Base-by-base conservation (phyloP, 768 basidiomycete species). In the Boletus edulis region DNA sequence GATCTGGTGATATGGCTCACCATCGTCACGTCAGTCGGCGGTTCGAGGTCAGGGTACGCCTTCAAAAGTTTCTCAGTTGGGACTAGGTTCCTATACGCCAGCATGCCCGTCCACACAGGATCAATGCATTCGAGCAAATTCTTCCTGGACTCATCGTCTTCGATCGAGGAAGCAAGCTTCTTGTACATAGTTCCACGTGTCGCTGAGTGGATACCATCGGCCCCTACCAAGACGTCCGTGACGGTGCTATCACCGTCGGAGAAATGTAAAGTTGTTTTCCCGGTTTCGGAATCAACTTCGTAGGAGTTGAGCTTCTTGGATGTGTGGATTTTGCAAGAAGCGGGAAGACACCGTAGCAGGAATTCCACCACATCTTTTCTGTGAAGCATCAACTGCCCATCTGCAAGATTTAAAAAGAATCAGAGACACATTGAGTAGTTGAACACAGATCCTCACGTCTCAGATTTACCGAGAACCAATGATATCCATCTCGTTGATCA, bases 161-260 rank as follows among this genome's bases (percentile, higher is more conserved):
- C 13, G 5, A 32, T 15, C 14, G 38, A 41, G 10, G 58, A 56
- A 29, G 59, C 65, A 5, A 66, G 47, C 1, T 47, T 46, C 40
- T 54, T 35, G 32, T 69, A 65, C 61, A 75, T 65, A 15, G 56
- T 59, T 29, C 42, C 59, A 32, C 74, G 67, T 9, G 67, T 64
- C 22, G 61, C 64, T 1, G 78, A 79, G 20, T 65, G 73, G 52
- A 79, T 66, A 2, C 78, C 79, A 54, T 80, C 79, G 5, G 74
- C 68, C 2, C 75, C 78, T 6, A 79, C 58, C 35, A 81, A 64
- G 9, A 80, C 52, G 49, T 80, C 77, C 32, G 75, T 75, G 0
- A 57, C 57, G 4, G 67, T 64, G 2, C 8, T 29, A 29, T 29
- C 1, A 29, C 27, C 27, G 27, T 27, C 27, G 9, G 27, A 27